Conservation (phyloP, 75 land plant species). For the Pseudotsuga menziesii region DNA sequence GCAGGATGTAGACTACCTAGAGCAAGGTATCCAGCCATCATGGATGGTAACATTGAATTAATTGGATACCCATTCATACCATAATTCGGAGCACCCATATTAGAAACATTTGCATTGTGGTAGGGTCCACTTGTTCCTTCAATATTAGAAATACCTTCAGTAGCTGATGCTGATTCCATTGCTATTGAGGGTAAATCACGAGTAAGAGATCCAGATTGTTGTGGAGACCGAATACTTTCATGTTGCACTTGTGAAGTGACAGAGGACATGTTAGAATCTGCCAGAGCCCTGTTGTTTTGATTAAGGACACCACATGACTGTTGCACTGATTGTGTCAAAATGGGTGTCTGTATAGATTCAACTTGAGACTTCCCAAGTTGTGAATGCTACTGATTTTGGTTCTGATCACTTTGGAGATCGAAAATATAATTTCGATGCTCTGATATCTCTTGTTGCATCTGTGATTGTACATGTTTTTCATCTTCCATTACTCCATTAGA, state of each 20-base stretch:
- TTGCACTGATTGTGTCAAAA: constrained; percentile 9
- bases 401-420: constrained; percentile 24
- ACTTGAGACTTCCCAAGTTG: constrained; percentile 14
- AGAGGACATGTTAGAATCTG: constrained; percentile 11
- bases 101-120: constrained; percentile 24
- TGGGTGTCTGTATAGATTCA: constrained; percentile 10
- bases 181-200: constrained; percentile 18
- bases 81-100: constrained; percentile 40
- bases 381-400: constrained; percentile 23
- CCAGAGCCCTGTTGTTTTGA: constrained; percentile 21
- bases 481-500: constrained; percentile 39
- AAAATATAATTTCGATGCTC: constrained; percentile 22
- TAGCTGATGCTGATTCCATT: constrained; percentile 34
- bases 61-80: constrained; percentile 46
- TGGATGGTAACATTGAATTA: constrained; percentile 50
- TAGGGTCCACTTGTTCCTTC: constrained; percentile 39
- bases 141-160: constrained; percentile 29
- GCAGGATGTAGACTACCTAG: constrained; percentile 42
- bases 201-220: constrained; percentile 6
- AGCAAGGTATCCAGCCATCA: constrained; percentile 51
- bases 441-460: constrained; percentile 36
- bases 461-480: constrained; percentile 25
- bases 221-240: not conserved
- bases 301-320: constrained; percentile 12
- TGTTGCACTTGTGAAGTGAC: constrained; percentile 9